phyloP scores from a whole-genome alignment of 805 yeast genomes.

The Saccharomyces jurei region DNA sequence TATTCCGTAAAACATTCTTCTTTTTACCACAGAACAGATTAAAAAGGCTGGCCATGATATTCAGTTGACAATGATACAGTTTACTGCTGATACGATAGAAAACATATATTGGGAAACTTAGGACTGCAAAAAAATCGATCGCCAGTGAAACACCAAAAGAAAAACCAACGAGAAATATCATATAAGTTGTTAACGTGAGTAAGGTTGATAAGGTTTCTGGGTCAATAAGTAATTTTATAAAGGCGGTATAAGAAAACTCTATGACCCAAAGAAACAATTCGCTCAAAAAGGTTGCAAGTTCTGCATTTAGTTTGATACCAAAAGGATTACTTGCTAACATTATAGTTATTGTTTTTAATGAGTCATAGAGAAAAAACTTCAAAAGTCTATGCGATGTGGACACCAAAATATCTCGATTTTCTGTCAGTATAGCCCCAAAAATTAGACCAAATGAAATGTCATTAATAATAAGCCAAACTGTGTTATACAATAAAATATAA shows the following conservation, averaged over 20 bases:
- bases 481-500: constrained; percentile 74
- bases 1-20: constrained; percentile 69
- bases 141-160: constrained; percentile 60
- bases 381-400: constrained; percentile 26
- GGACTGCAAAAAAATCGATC: constrained; percentile 54
- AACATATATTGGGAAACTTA: constrained; percentile 65
- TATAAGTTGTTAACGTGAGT: constrained; percentile 30
- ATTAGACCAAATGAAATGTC: constrained; percentile 71
- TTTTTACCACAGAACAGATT: constrained; percentile 85
- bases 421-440: constrained; percentile 41
- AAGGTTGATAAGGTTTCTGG: constrained; percentile 25
- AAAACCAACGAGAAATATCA: constrained; percentile 48
- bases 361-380: constrained; percentile 29
- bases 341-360: constrained; percentile 41
- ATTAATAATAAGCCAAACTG: constrained; percentile 78
- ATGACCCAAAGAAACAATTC: constrained; percentile 82
- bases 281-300: constrained; percentile 77
- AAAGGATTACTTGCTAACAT: constrained; percentile 90
- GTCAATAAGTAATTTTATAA: constrained; percentile 19
- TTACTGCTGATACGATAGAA: constrained; percentile 75
- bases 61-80: constrained; percentile 68
- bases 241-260: constrained; percentile 45
- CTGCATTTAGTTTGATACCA: constrained; percentile 85
- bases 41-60: constrained; percentile 61
- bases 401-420: constrained; percentile 33